phyloP scores from a whole-genome alignment of 306 rosid genomes.

The Gynostemma pentaphyllum region DNA sequence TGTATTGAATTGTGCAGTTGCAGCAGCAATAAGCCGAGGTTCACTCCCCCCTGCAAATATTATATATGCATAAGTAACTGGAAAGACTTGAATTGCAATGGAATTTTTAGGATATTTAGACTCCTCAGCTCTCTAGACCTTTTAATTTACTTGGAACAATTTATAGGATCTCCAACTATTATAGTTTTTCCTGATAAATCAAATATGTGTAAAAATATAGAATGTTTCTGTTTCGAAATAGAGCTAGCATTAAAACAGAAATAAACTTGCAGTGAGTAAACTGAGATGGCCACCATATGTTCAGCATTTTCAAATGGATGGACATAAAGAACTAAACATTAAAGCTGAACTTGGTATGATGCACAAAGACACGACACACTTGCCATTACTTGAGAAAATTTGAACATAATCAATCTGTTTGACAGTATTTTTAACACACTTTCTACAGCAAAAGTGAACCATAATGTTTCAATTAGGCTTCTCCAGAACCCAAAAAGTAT shows the following conservation, averaged over 20 bases:
- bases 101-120: background rate
- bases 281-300: background rate
- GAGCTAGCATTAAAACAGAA: background rate
- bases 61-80: background rate
- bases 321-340: background rate
- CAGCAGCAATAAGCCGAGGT: constrained; percentile 79
- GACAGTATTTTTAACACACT: background rate
- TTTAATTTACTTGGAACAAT: background rate
- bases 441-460: too few species aligned
- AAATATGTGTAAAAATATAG: background rate
- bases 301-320: background rate
- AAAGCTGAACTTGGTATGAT: too few species aligned
- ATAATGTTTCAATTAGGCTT: background rate
- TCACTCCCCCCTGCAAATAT: constrained; percentile 74
- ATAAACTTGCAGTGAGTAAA: background rate
- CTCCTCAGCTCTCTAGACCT: background rate
- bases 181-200: background rate
- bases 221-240: background rate
- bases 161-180: background rate
- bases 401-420: background rate
- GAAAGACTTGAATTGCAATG: background rate
- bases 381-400: background rate
- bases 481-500: background rate
- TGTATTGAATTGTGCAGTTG: constrained; percentile 61
- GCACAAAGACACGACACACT: too few species aligned